Evolutionary conservation across 352 stramenopile species (phyloP).

Genomic region (Phytophthora meadii): DNA sequence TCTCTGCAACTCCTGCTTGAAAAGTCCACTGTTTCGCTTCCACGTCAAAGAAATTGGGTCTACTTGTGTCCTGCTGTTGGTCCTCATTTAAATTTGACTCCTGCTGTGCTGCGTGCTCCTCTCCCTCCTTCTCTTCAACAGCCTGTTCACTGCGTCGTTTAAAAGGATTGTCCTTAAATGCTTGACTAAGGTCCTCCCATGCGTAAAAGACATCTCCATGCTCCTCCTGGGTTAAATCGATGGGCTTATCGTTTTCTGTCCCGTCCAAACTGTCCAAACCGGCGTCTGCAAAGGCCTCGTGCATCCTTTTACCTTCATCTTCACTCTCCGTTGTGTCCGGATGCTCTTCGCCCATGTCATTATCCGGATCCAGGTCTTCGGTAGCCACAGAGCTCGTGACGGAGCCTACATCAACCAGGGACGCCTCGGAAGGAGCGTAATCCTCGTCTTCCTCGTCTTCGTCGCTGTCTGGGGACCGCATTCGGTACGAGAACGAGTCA

Average conservation of each 20-base stretch:
- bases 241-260: conserved; percentile 15
- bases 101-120: neutral
- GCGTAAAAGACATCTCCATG: conserved; percentile 16
- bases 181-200: conserved; percentile 33
- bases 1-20: conserved; percentile 17
- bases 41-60: conserved; percentile 17
- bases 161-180: conserved; percentile 33
- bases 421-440: conserved; percentile 34
- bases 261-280: conserved; percentile 7
- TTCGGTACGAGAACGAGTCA: conserved; percentile 39
- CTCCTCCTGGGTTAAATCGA: conserved; percentile 19
- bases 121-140: neutral
- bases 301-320: no score
- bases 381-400: conserved; percentile 32
- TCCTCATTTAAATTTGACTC: neutral
- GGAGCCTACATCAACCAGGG: conserved; percentile 21
- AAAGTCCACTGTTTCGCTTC: conserved; percentile 12
- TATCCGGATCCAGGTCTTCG: conserved; percentile 32
- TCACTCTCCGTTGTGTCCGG: conserved; percentile 2
- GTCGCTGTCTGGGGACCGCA: conserved; percentile 25
- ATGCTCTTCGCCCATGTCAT: conserved; percentile 20
- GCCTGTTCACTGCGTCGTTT: conserved; percentile 24
- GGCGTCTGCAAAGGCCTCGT: neutral
- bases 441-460: conserved; percentile 37
- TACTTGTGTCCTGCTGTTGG: neutral